Conservation (phyloP, 805 yeast species). For the Naumovozyma castellii region DNA sequence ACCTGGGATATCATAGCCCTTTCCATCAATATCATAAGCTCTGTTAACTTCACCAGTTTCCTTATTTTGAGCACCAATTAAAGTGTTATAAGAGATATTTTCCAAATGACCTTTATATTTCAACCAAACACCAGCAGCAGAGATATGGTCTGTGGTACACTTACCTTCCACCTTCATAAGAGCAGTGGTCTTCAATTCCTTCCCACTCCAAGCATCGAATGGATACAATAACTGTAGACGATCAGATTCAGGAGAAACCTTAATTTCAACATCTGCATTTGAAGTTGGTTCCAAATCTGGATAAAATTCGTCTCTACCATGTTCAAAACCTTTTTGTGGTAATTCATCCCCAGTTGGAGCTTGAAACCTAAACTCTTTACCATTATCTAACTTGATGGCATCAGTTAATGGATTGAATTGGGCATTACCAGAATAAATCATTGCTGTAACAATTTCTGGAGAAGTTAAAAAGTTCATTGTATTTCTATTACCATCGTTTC, state of each 20-base stretch:
- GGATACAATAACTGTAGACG: slow-evolving; percentile 89
- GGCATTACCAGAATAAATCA: slow-evolving; percentile 90
- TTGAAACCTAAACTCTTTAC: slow-evolving; percentile 64
- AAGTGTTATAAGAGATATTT: slow-evolving; percentile 87
- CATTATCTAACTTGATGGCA: slow-evolving; percentile 59
- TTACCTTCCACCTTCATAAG: slow-evolving; percentile 91
- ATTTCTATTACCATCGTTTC: slow-evolving; percentile 97
- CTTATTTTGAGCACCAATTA: slow-evolving; percentile 93
- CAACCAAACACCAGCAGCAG: slow-evolving; percentile 98
- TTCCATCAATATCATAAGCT: slow-evolving; percentile 80
- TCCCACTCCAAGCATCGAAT: slow-evolving; percentile 75
- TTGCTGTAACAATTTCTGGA: slow-evolving; percentile 94
- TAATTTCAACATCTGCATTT: slow-evolving; percentile 46
- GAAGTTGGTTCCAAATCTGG: slow-evolving; percentile 65
- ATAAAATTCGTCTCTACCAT: slow-evolving; percentile 66
- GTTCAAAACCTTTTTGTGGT: slow-evolving; percentile 67
- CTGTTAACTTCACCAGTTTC: slow-evolving; percentile 94
- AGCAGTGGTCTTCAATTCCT: slow-evolving; percentile 69
- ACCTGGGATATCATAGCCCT: slow-evolving; percentile 77
- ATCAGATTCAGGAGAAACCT: slow-evolving; percentile 80
- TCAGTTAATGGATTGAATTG: slow-evolving; percentile 88
- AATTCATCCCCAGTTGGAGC: slow-evolving; percentile 81
- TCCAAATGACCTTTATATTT: slow-evolving; percentile 97
- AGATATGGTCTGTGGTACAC: slow-evolving; percentile 96
- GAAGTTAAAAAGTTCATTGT: slow-evolving; percentile 98